Percentiles rank a stretch among this genome's conserved stretches.
phyloP scores from a whole-genome alignment of 163 green algal genomes.

The Chloromonas sp. region DNA sequence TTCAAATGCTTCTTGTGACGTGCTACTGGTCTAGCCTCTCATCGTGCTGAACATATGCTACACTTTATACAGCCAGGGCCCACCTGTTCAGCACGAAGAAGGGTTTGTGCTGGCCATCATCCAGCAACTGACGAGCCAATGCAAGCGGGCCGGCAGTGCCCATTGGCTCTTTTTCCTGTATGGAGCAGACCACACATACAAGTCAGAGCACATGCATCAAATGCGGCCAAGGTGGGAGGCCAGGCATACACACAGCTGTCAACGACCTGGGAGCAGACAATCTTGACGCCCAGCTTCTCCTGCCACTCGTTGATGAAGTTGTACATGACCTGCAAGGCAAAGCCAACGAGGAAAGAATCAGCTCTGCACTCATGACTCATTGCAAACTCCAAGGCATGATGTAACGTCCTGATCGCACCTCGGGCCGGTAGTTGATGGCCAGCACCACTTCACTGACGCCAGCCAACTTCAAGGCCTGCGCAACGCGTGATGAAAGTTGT shows the following conservation, averaged over 20 bases:
- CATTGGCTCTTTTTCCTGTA: constrained; percentile 95
- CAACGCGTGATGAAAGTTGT: not conserved
- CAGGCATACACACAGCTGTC: too few species aligned
- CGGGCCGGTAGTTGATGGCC: constrained; percentile 94
- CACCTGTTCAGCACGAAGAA: constrained; percentile 98
- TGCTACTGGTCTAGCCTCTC: too few species aligned
- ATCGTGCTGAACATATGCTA: too few species aligned
- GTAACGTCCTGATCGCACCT: constrained; percentile 42
- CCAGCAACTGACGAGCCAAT: constrained; percentile 78
- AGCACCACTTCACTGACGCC: constrained; percentile 91
- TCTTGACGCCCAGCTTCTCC: constrained; percentile 86
- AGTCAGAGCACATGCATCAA: too few species aligned
- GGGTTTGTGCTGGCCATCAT: constrained; percentile 81
- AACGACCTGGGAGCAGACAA: constrained; percentile 75
- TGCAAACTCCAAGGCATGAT: not conserved
- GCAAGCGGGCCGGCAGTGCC: constrained; percentile 92
- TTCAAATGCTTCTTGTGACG: too few species aligned
- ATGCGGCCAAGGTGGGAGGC: too few species aligned
- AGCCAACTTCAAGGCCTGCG: constrained; percentile 85
- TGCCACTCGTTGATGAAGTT: constrained; percentile 91
- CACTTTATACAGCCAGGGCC: not conserved
- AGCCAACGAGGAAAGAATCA: not conserved
- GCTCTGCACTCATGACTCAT: not conserved
- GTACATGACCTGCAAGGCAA: constrained; percentile 77
- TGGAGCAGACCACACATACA: not conserved